A percentile compares a stretch with the other conserved stretches of the same genome.
Conservation (phyloP, 345 rosid genomes). For the Atalantia buxifolia region DNA sequence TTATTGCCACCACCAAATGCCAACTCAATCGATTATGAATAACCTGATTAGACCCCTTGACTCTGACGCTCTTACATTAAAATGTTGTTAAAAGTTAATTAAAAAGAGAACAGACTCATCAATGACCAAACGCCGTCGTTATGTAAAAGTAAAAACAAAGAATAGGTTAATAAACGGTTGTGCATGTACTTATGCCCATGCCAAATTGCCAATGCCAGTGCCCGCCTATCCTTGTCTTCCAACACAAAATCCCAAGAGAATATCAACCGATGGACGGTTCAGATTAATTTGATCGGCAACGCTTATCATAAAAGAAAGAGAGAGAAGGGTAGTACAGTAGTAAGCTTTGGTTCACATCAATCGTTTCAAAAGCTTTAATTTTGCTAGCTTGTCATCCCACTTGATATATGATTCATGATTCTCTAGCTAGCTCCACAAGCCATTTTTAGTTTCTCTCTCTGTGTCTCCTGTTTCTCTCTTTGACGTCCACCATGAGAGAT, state of each 20-base stretch:
- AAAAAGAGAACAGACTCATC: not conserved
- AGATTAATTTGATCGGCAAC: conserved; percentile 9
- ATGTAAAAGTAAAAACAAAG: not conserved
- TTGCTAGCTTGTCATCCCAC: conserved; percentile 6
- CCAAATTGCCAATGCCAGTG: no score
- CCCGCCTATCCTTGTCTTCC: not conserved
- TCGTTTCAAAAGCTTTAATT: conserved; percentile 1
- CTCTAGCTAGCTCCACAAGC: not conserved
- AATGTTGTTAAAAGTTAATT: not conserved
- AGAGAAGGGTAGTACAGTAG: not conserved
- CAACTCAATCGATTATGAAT: not conserved
- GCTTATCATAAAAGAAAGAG: not conserved
- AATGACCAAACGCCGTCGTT: not conserved
- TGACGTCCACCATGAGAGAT: not conserved
- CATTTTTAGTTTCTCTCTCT: not conserved
- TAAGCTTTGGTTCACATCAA: conserved; percentile 17
- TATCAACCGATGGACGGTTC: conserved; percentile 8
- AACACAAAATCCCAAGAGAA: conserved; percentile 10
- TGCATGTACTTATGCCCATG: no score
- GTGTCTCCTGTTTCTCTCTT: not conserved
- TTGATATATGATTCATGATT: not conserved
- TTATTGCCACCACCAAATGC: not conserved
- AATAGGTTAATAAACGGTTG: not conserved
- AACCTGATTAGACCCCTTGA: conserved; percentile 4
- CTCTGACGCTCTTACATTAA: not conserved